These are phyloP conservation scores for Schoenoplectus tabernaemontani DNA, from an alignment of 202 grass and related monocot species.

Conservation along the genomic window DNA sequence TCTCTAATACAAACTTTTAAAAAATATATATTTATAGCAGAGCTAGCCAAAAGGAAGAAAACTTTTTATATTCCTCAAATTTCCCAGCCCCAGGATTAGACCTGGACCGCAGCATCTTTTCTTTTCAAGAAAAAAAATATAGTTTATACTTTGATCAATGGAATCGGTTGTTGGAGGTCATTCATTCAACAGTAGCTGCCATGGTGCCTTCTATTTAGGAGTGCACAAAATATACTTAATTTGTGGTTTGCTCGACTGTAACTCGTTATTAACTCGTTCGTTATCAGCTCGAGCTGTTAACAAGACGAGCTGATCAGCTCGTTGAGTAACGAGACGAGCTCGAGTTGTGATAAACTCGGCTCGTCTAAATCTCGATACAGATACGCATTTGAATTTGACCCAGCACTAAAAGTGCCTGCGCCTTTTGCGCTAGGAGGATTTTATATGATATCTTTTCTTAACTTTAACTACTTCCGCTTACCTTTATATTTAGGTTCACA, in stretches of 20 bases:
- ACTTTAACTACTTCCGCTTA: not conserved
- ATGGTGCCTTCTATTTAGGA: not conserved
- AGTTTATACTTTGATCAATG: not conserved
- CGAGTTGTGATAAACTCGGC: too few relatives aligned
- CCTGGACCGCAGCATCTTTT: not conserved
- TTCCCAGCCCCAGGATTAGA: not conserved
- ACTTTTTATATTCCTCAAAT: not conserved
- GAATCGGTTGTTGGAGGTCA: constrained; percentile 4
- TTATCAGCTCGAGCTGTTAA: too few relatives aligned
- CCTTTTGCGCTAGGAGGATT: not conserved
- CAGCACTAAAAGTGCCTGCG: constrained; percentile 13
- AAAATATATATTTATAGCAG: too few relatives aligned
- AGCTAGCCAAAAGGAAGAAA: too few relatives aligned
- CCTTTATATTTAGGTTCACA: not conserved
- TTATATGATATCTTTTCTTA: not conserved
- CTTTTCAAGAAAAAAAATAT: not conserved
- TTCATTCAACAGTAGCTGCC: constrained; percentile 2
- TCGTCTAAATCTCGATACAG: too few relatives aligned
- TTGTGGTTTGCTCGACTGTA: too few relatives aligned
- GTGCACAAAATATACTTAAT: too few relatives aligned
- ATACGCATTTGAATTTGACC: too few relatives aligned
- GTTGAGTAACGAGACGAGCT: too few relatives aligned
- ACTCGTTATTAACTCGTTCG: too few relatives aligned
- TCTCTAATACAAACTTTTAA: too few relatives aligned
- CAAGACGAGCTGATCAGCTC: too few relatives aligned